A percentile compares a stretch with the other conserved stretches of the same genome.
Conservation (phyloP, 768 basidiomycete species). For the Sporobolomyces phaffii region DNA sequence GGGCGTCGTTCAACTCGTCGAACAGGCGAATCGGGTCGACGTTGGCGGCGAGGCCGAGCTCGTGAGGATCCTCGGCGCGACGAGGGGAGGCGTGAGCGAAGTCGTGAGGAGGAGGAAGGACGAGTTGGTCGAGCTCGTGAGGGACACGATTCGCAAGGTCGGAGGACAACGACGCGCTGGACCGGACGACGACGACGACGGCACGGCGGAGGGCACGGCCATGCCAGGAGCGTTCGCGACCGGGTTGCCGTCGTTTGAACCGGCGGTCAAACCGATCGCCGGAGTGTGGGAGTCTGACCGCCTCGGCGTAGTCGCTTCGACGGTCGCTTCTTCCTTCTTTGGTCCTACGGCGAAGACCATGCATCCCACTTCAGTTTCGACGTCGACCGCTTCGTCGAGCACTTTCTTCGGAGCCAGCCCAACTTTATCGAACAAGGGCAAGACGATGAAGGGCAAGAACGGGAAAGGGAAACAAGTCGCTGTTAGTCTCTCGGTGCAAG, state of each 20-base stretch:
- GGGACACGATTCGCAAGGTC: slow-evolving; percentile 49
- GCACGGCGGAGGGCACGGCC: background rate
- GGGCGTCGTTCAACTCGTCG: slow-evolving; percentile 57
- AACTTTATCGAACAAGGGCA: background rate
- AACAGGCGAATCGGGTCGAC: slow-evolving; percentile 48
- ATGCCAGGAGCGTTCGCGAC: background rate
- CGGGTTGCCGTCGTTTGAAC: slow-evolving; percentile 21
- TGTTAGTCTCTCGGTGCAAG: background rate
- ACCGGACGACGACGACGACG: background rate
- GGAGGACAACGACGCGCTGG: background rate
- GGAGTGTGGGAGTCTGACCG: slow-evolving; percentile 10
- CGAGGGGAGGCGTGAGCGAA: slow-evolving; percentile 30
- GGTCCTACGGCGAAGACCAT: background rate
- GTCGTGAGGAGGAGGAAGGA: slow-evolving; percentile 29
- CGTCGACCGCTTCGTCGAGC: background rate
- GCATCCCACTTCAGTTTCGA: background rate
- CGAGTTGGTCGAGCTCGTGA: slow-evolving; percentile 45
- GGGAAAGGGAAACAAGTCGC: background rate
- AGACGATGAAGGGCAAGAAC: background rate
- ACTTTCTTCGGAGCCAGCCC: slow-evolving; percentile 3
- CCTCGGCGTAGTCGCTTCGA: background rate
- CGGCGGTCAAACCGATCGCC: slow-evolving; percentile 11
- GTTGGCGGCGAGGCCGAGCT: slow-evolving; percentile 59
- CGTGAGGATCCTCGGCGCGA: slow-evolving; percentile 36
- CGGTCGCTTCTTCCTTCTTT: slow-evolving; percentile 24